Evolutionary conservation across 73 alveolate species (phyloP), one percentile per base, ranked within the genome.

Genomic region (Tetrahymena borealis): DNA sequence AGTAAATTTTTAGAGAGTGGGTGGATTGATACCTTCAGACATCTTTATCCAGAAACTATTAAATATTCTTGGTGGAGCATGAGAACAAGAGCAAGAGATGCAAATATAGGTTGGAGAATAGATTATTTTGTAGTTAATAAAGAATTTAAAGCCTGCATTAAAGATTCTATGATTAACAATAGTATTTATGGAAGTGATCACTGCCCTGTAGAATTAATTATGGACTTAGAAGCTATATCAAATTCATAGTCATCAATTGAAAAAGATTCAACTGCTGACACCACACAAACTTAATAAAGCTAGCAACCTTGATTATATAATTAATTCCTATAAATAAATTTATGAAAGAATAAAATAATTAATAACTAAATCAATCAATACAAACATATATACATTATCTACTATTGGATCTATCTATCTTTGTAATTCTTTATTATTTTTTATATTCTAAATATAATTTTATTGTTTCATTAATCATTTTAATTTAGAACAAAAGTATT

Each of bases 91-190:
- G 95, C 95, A n/a, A 95, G 98, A 94, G 90, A 85, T 11, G 92
- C 94, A 36, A 94, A 96, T 91, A 95, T 94, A 94, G 99, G 99
- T 8, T 98, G 99, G 99, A 94, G 99, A 90, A 91, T 98, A 37
- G 99, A 98, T 92, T 96, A 96, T 90, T 96, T 96, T 60, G 95
- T 97, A 16, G 95, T 96, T 0, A 91, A 39, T 39, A n/a, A 90
- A n/a, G 39, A 33, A 36, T 85, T 92, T 38, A 38, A 32, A 33
- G 32, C 37, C n/a, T 35, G 92, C 2, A 33, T 92, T 32, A 90
- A 40, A 10, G 95, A 92, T 16, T 36, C 78, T n/a, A 35, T 32
- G 38, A 90, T 40, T 11, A 38, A 36, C 11, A 78, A 78, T 38
- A 40, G 79, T 38, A 60, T 92, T 15, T 37, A 39, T 36, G 95